phyloP scores from a whole-genome alignment of 2,329 filamentous ascomycete genomes.

The Monilinia fructigena region DNA sequence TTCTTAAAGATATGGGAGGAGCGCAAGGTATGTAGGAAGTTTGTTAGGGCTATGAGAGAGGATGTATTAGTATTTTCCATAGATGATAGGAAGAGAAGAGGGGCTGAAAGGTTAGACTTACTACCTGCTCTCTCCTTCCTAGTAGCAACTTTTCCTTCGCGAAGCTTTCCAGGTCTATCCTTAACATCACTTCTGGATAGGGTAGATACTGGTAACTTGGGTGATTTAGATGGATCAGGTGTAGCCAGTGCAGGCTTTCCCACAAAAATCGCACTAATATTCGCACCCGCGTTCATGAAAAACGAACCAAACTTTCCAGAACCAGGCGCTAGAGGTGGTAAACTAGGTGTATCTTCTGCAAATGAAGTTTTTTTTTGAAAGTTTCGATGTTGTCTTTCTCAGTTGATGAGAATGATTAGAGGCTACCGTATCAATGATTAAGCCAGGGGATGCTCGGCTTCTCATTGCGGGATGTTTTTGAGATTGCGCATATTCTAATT shows the following conservation, averaged over 20 bases:
- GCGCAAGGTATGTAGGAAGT: neutral
- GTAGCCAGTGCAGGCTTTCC: neutral
- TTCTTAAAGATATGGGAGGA: slow-evolving; percentile 7
- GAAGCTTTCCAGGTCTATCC: neutral
- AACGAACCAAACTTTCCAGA: neutral
- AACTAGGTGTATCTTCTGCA: neutral
- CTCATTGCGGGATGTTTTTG: neutral
- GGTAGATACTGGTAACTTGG: neutral
- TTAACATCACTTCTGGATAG: neutral
- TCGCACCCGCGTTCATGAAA: slow-evolving; percentile 7
- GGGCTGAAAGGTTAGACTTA: neutral
- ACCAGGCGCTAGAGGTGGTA: neutral
- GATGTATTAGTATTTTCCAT: neutral
- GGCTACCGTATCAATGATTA: neutral
- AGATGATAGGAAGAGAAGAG: neutral
- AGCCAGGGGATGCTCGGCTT: neutral
- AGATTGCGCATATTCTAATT: neutral
- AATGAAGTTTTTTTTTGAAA: neutral
- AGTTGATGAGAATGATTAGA: neutral
- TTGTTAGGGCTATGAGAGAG: neutral
- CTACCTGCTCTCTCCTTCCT: slow-evolving; percentile 1
- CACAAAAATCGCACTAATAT: slow-evolving; percentile 12
- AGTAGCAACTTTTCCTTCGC: neutral
- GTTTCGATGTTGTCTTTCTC: neutral
- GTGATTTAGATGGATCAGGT: neutral